phyloP scores from a whole-genome alignment of 371 early-diverging fungal genomes.

The Entomophthora muscae region DNA sequence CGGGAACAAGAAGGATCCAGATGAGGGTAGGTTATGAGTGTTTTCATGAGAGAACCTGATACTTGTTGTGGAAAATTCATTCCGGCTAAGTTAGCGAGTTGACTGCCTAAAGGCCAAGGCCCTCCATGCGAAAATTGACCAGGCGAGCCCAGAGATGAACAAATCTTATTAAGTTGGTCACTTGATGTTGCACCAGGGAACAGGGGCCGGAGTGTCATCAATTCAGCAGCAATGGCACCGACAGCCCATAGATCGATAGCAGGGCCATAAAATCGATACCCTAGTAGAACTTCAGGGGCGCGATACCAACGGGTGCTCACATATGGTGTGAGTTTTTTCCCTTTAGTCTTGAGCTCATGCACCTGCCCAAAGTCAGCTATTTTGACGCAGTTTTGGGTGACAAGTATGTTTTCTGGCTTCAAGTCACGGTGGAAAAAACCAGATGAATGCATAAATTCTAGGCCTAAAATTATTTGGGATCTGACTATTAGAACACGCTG shows the following conservation, averaged over 20 bases:
- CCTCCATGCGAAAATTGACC: constrained; percentile 20
- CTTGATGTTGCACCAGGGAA: constrained; percentile 88
- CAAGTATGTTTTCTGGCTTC: constrained; percentile 74
- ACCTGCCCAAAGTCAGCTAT: constrained; percentile 92
- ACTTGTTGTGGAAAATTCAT: constrained; percentile 34
- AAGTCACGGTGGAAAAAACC: constrained; percentile 88
- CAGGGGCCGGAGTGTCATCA: constrained; percentile 63
- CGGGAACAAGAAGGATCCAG: constrained; percentile 21
- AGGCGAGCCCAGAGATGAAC: constrained; percentile 37
- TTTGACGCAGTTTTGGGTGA: constrained; percentile 43
- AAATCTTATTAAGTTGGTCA: constrained; percentile 67
- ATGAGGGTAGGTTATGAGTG: neutral
- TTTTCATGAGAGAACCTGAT: neutral
- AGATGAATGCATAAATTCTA: constrained; percentile 72
- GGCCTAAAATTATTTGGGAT: constrained; percentile 63
- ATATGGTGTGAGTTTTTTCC: constrained; percentile 74
- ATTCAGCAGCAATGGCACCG: constrained; percentile 82
- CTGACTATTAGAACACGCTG: constrained; percentile 11
- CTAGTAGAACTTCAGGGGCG: constrained; percentile 90
- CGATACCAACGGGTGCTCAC: constrained; percentile 97
- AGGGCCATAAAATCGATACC: constrained; percentile 63
- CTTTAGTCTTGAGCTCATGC: constrained; percentile 56
- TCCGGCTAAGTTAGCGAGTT: constrained; percentile 37
- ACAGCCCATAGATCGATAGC: constrained; percentile 98
- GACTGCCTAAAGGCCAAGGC: constrained; percentile 43